Evolutionary conservation across 2,329 filamentous ascomycete species (phyloP).

Genomic region (Grosmannia clavigera): DNA sequence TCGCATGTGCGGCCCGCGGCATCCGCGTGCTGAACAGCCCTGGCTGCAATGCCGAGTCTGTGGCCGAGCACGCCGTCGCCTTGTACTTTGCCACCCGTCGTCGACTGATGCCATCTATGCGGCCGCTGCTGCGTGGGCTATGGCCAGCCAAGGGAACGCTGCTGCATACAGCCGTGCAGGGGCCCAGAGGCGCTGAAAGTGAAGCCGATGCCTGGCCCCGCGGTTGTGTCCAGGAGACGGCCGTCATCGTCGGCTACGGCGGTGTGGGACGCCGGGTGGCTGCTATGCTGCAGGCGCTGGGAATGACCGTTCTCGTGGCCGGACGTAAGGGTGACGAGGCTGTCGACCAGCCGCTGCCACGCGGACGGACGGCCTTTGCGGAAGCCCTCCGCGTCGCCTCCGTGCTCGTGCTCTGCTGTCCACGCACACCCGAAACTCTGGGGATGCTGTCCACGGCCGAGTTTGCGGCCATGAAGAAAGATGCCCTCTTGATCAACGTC

Average conservation of each 20-base stretch:
- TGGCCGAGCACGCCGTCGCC: conserved; percentile 18
- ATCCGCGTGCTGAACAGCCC: conserved; percentile 17
- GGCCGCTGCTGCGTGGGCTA: conserved; percentile 13
- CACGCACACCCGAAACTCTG: conserved; percentile 16
- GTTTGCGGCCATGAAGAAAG: conserved; percentile 11
- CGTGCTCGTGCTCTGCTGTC: conserved; percentile 20
- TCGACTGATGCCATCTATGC: conserved; percentile 20
- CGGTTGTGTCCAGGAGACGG: conserved; percentile 10
- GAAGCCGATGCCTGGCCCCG: background rate
- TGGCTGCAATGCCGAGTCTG: conserved; percentile 16
- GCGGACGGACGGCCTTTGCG: conserved; percentile 14
- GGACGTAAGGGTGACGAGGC: conserved; percentile 5
- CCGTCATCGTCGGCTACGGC: conserved; percentile 22
- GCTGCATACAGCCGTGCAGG: conserved; percentile 4
- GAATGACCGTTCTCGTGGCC: conserved; percentile 17
- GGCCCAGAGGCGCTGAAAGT: background rate
- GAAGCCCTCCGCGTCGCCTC: conserved; percentile 17
- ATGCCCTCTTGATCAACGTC: conserved; percentile 21
- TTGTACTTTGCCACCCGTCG: conserved; percentile 20
- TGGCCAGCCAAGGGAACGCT: conserved; percentile 13
- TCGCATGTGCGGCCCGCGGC: conserved; percentile 12
- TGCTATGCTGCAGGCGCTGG: conserved; percentile 17
- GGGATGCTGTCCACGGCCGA: conserved; percentile 13
- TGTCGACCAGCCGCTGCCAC: background rate
- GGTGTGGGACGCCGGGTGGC: conserved; percentile 20